phyloP scores from a whole-genome alignment of 179 eudicot species.

The Beta macrorhiza region DNA sequence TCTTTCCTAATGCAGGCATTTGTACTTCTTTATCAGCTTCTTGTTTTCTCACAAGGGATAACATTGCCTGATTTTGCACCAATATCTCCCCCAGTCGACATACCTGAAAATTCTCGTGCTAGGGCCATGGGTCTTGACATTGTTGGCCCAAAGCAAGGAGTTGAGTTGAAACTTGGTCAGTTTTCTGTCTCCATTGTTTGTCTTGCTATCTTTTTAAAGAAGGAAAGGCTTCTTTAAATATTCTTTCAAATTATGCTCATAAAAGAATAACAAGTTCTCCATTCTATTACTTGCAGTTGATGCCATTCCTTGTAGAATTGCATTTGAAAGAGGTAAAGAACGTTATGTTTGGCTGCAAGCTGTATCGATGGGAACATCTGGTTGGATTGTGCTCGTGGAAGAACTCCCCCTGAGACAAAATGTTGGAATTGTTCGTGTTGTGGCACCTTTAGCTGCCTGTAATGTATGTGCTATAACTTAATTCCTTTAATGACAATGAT shows the following conservation, averaged over 20 bases:
- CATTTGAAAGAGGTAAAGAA: conserved; percentile 95
- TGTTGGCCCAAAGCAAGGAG: conserved; percentile 61
- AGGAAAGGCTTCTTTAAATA: neutral
- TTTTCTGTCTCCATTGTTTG: conserved; percentile 2
- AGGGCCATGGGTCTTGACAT: conserved; percentile 52
- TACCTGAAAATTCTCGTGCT: conserved; percentile 57
- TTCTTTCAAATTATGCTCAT: neutral
- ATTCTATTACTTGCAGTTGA: conserved; percentile 51
- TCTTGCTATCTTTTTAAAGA: neutral
- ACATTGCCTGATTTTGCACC: conserved; percentile 73
- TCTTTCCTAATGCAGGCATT: conserved; percentile 48
- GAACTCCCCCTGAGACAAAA: conserved; percentile 55
- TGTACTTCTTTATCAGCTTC: conserved; percentile 83
- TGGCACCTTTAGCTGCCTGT: conserved; percentile 90
- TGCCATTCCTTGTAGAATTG: conserved; percentile 94
- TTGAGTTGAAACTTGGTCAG: conserved; percentile 77
- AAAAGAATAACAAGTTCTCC: neutral
- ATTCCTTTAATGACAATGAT: neutral
- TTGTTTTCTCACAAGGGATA: conserved; percentile 63
- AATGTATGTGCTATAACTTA: conserved; percentile 50
- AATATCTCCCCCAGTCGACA: conserved; percentile 39
- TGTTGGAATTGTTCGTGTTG: conserved; percentile 71
- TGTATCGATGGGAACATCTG: conserved; percentile 62
- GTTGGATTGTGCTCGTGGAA: conserved; percentile 89
- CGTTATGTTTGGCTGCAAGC: conserved; percentile 78